A percentile compares a stretch with the other conserved stretches of the same genome.
phyloP scores from a whole-genome alignment of 176 grass and related monocot genomes.

The Thalia dealbata region DNA sequence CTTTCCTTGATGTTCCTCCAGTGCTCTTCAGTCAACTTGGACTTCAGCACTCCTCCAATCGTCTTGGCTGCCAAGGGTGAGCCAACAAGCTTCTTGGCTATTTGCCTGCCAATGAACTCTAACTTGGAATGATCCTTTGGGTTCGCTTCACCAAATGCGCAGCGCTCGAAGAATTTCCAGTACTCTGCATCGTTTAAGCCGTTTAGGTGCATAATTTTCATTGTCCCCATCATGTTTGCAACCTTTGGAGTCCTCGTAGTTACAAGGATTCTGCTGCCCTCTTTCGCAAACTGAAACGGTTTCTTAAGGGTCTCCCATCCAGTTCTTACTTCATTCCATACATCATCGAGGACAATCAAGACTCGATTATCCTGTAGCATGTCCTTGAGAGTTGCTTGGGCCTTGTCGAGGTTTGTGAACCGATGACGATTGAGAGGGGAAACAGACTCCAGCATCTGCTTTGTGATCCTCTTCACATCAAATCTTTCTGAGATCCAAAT shows the following conservation, averaged over 20 bases:
- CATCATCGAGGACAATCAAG: slow-evolving; percentile 37
- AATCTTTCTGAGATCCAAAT: not conserved
- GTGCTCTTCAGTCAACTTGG: slow-evolving; percentile 13
- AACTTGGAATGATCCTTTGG: slow-evolving; percentile 15
- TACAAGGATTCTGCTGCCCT: not conserved
- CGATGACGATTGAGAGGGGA: not conserved
- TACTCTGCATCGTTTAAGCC: slow-evolving; percentile 29
- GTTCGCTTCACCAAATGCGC: slow-evolving; percentile 26
- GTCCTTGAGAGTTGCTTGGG: not conserved
- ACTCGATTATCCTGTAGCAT: slow-evolving; percentile 13
- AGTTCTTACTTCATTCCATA: slow-evolving; percentile 24
- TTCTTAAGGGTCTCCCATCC: not conserved
- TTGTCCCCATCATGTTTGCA: slow-evolving; percentile 23
- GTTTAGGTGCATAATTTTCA: slow-evolving; percentile 11
- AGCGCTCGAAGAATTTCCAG: slow-evolving; percentile 9
- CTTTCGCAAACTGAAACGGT: not conserved
- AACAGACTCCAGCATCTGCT: not conserved
- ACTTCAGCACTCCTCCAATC: slow-evolving; percentile 15
- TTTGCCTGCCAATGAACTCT: slow-evolving; percentile 11
- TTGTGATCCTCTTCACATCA: not conserved
- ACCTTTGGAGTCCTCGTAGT: slow-evolving; percentile 20
- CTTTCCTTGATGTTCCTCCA: slow-evolving; percentile 24
- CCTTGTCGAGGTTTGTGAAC: not conserved
- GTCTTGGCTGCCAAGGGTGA: slow-evolving; percentile 39
- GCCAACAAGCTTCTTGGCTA: slow-evolving; percentile 26